Evolutionary conservation across 129 eudicot species (phyloP), one percentile per base, ranked within the genome.

Genomic region (Lonicera japonica): DNA sequence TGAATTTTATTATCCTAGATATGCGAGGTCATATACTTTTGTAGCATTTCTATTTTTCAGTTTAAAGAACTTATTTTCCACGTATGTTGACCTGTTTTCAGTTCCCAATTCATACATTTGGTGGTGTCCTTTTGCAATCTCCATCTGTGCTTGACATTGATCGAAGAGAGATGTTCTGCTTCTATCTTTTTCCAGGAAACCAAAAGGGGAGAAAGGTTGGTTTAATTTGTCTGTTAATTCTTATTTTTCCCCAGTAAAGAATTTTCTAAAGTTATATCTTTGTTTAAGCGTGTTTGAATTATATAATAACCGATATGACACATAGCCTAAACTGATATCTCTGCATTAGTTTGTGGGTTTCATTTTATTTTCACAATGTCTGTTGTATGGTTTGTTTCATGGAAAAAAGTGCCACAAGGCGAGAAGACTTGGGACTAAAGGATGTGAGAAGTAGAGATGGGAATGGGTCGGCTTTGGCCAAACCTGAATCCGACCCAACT

Each of bases 111-210:
- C 76, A 78, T 72, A 65, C 81, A 47, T 68, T 34, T 70, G 84
- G 84, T 67, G 71, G 80, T 50, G 82, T 84, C 8, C 70, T 88
- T 65, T 70, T 88, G 85, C 80, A 76, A 57, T 79, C 96, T 63
- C 88, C 99, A 40, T 68, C 80, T 47, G 34, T 56, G 46, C 53
- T 54, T 39, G 87, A 87, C 74, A 57, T 67, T 68, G 95, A 92
- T 68, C 84, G 63, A 41, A 81, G 88, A 56, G 86, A 81, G 24
- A 75, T 79, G 81, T 92, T 92, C 72, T 82, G 76, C 73, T 68
- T 88, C 41, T 83, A 77, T 64, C 73, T 92, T 58, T 77, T 62
- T 75, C 89, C 99, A 15, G 91, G 85, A 71, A 75, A 70, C 34
- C 66, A 82, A 40, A 69, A 74, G 60, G 47, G 61, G 73, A 61